A percentile compares a stretch with the other conserved stretches of the same genome.
Conservation (phyloP, 1,139 yeast species). For the Candida smagusa region DNA sequence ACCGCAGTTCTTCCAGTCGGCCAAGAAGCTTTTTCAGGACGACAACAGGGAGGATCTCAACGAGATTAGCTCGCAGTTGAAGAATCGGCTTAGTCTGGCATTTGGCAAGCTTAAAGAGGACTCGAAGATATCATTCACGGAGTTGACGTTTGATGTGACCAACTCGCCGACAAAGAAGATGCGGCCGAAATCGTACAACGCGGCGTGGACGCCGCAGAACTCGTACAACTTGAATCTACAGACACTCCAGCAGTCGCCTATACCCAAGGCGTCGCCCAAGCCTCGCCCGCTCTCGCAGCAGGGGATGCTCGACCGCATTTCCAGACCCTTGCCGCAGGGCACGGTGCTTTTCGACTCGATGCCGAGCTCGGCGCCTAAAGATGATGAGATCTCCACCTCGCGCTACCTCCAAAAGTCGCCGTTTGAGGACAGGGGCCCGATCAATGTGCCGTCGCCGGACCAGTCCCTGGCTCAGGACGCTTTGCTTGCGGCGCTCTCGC, state of each 20-base stretch:
- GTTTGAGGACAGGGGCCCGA: slow-evolving; percentile 11
- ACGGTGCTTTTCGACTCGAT: slow-evolving; percentile 1
- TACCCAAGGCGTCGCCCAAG: slow-evolving; percentile 13
- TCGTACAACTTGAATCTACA: slow-evolving; percentile 37
- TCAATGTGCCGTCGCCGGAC: slow-evolving; percentile 29
- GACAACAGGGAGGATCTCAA: slow-evolving; percentile 29
- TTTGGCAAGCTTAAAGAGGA: slow-evolving; percentile 32
- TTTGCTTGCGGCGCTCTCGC: slow-evolving; percentile 36
- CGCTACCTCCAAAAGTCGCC: slow-evolving; percentile 25
- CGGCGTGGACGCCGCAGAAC: slow-evolving; percentile 22
- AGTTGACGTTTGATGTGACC: slow-evolving; percentile 28
- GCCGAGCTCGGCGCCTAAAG: slow-evolving; percentile 6
- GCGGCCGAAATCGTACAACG: slow-evolving; percentile 4
- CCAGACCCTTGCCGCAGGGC: neutral
- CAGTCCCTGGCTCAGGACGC: slow-evolving; percentile 46
- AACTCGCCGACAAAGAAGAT: slow-evolving; percentile 28
- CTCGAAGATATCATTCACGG: slow-evolving; percentile 30
- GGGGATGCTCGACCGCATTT: neutral
- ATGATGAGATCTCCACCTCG: slow-evolving; percentile 3
- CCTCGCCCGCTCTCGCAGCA: slow-evolving; percentile 2
- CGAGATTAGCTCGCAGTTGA: slow-evolving; percentile 40
- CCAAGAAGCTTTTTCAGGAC: slow-evolving; percentile 27
- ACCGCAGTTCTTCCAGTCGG: slow-evolving; percentile 43
- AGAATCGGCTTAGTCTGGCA: slow-evolving; percentile 38
- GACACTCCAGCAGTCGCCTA: slow-evolving; percentile 35